Percentiles rank a stretch among this genome's conserved stretches.
phyloP scores from a whole-genome alignment of 2,329 filamentous ascomycete species.

The Talaromyces sp. region DNA sequence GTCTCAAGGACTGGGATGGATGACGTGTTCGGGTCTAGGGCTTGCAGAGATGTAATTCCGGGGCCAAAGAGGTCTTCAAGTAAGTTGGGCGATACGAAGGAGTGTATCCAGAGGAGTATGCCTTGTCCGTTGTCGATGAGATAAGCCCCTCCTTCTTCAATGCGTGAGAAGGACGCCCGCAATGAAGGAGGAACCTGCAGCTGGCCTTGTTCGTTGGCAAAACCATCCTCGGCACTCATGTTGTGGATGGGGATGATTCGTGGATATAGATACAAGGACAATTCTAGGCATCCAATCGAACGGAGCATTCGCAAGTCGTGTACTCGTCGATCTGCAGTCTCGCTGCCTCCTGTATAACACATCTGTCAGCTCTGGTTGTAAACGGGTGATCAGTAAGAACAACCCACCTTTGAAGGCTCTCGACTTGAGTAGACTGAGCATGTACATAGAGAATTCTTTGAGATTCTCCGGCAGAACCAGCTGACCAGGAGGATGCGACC shows the following conservation, averaged over 20 bases:
- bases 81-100: slow-evolving; percentile 87
- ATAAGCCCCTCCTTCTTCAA: slow-evolving; percentile 92
- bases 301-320: slow-evolving; percentile 90
- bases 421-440: slow-evolving; percentile 82
- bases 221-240: slow-evolving; percentile 80
- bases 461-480: slow-evolving; percentile 92
- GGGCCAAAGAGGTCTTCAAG: slow-evolving; percentile 86
- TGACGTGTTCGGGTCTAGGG: slow-evolving; percentile 76
- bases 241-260: slow-evolving; percentile 91
- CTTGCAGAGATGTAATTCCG: slow-evolving; percentile 66
- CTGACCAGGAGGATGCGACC: slow-evolving; percentile 82
- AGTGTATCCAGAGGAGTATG: slow-evolving; percentile 87
- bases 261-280: slow-evolving; percentile 91
- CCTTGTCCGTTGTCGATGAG: slow-evolving; percentile 93
- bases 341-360: slow-evolving; percentile 55
- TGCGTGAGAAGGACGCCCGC: slow-evolving; percentile 77
- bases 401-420: slow-evolving; percentile 74
- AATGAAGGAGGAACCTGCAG: slow-evolving; percentile 76
- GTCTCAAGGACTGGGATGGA: slow-evolving; percentile 81
- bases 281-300: slow-evolving; percentile 78
- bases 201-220: slow-evolving; percentile 87
- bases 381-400: background rate
- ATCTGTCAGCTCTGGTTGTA: background rate
- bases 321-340: slow-evolving; percentile 84
- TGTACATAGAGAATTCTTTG: slow-evolving; percentile 96